Conservation (phyloP, 2,329 filamentous ascomycete genomes). For the Teratosphaeria destructans region DNA sequence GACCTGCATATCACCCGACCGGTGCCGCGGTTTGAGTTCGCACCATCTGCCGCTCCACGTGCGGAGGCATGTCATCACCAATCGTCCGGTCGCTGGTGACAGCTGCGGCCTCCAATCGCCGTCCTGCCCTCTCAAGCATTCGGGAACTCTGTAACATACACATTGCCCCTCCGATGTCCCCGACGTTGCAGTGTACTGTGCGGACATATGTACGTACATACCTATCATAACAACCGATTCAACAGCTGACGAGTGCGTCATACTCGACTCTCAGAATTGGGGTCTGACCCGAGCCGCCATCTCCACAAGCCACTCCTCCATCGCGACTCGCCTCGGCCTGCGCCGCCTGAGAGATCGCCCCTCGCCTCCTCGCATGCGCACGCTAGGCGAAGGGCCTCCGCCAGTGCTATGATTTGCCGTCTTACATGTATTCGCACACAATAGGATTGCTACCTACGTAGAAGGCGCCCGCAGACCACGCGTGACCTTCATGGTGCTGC, state of each 20-base stretch:
- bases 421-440: not conserved
- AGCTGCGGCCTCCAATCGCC: not conserved
- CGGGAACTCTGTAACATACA: no score
- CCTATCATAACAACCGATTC: not conserved
- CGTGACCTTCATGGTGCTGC: not conserved
- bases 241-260: not conserved
- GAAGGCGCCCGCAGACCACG: not conserved
- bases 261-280: not conserved
- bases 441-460: not conserved
- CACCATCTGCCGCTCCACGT: not conserved
- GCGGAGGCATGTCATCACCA: not conserved
- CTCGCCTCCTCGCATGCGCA: not conserved
- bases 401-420: not conserved
- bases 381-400: not conserved
- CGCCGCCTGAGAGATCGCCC: not conserved
- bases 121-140: not conserved
- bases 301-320: not conserved
- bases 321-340: not conserved
- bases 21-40: not conserved
- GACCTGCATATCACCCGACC: not conserved
- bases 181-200: not conserved
- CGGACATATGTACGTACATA: not conserved
- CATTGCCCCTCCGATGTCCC: not conserved
- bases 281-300: not conserved
- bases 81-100: not conserved